These are phyloP conservation scores for Lichtheimia ramosa DNA, from an alignment of 371 early-diverging fungal genomes.

Conservation along the genomic window DNA sequence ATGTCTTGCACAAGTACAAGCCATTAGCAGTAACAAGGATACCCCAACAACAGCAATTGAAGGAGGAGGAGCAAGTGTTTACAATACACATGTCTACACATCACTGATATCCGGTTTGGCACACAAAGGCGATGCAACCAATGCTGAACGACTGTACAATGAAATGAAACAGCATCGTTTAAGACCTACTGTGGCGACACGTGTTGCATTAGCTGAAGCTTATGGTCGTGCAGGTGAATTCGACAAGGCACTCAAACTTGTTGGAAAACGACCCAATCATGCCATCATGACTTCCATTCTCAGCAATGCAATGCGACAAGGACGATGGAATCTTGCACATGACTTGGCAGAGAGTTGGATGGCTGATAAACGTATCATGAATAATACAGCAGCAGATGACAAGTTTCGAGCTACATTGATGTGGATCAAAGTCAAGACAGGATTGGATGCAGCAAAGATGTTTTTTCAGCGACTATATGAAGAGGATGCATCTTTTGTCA, in stretches of 20 bases:
- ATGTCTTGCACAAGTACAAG: slow-evolving; percentile 16
- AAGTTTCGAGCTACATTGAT: slow-evolving; percentile 28
- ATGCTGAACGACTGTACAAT: slow-evolving; percentile 31
- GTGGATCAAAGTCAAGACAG: slow-evolving; percentile 31
- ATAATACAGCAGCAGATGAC: slow-evolving; percentile 18
- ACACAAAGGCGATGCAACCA: slow-evolving; percentile 24
- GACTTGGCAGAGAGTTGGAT: slow-evolving; percentile 10
- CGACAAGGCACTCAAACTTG: slow-evolving; percentile 15
- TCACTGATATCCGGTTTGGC: slow-evolving; percentile 41
- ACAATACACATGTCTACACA: slow-evolving; percentile 44
- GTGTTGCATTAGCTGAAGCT: slow-evolving; percentile 35
- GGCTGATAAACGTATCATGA: slow-evolving; percentile 7
- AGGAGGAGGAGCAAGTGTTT: slow-evolving; percentile 4
- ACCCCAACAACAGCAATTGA: slow-evolving; percentile 1
- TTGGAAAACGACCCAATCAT: slow-evolving; percentile 11
- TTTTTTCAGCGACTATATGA: slow-evolving; percentile 26
- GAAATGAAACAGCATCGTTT: slow-evolving; percentile 36
- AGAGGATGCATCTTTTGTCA: slow-evolving; percentile 15
- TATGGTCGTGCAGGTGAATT: slow-evolving; percentile 41
- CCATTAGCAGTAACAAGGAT: background rate
- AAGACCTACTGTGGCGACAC: slow-evolving; percentile 30
- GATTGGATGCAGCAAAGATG: slow-evolving; percentile 22
- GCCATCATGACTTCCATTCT: slow-evolving; percentile 33
- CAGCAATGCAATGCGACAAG: slow-evolving; percentile 34
- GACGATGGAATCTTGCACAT: slow-evolving; percentile 22